Conservation (phyloP, 1,284 basidiomycete species). For the Rhodotorula sp. region DNA sequence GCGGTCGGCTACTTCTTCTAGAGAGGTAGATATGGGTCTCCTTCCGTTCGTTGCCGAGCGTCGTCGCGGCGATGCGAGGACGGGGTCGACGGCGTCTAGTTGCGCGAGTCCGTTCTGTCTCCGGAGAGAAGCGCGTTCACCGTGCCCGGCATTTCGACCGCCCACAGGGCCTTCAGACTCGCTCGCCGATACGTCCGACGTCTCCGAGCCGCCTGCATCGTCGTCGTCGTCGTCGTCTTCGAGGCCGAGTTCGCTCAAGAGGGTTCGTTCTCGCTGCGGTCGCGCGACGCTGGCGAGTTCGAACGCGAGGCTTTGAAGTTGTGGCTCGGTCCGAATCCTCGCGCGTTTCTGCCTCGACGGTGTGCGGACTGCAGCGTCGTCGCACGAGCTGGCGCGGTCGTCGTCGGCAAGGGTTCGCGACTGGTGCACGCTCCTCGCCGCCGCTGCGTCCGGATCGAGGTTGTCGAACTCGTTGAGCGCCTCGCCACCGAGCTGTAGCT, state of each 20-base stretch:
- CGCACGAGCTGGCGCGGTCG: background rate
- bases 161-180: background rate
- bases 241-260: constrained; percentile 32
- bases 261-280: constrained; percentile 5
- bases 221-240: constrained; percentile 18
- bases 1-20: too few relatives aligned
- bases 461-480: background rate
- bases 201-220: background rate
- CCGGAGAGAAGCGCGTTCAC: too few relatives aligned
- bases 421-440: background rate
- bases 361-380: background rate
- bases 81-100: too few relatives aligned
- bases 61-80: too few relatives aligned
- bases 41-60: too few relatives aligned
- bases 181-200: background rate
- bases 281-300: constrained; percentile 28
- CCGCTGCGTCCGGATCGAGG: background rate
- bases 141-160: background rate
- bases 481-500: background rate
- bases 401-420: background rate
- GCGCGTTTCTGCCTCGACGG: background rate
- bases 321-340: background rate
- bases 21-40: too few relatives aligned
- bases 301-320: constrained; percentile 22
- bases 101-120: too few relatives aligned